These are phyloP conservation scores for Euphorbia lathyris DNA, from an alignment of 345 rosid genomes.

Conservation along the genomic window DNA sequence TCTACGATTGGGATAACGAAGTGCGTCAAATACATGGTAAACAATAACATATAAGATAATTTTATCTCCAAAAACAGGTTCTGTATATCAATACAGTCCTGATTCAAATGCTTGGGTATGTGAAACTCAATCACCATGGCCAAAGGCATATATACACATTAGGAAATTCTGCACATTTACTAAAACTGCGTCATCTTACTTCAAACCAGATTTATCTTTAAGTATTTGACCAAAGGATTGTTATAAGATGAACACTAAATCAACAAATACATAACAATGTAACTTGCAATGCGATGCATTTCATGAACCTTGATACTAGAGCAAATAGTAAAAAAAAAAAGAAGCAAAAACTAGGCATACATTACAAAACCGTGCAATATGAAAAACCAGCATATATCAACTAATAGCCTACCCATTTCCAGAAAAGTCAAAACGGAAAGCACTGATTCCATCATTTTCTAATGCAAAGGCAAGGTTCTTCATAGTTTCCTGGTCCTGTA, in stretches of 20 bases:
- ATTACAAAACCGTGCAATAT: neutral
- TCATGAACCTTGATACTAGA: neutral
- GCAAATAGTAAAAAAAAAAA: neutral
- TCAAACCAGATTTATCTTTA: too few relatives aligned
- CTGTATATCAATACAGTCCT: neutral
- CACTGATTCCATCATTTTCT: conserved; percentile 29
- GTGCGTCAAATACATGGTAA: neutral
- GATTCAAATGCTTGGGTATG: neutral
- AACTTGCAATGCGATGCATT: neutral
- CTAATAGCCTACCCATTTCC: conserved; percentile 27
- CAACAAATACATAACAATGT: neutral
- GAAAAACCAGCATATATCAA: neutral
- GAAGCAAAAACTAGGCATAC: neutral
- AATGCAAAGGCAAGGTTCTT: conserved; percentile 23
- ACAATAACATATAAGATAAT: too few relatives aligned
- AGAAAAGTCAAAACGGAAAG: conserved; percentile 32
- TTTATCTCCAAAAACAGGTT: neutral
- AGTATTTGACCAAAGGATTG: neutral
- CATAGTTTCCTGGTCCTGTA: conserved; percentile 18
- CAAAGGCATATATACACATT: too few relatives aligned
- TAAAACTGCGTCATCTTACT: neutral
- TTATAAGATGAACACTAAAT: neutral
- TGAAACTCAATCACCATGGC: neutral
- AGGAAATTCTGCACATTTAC: neutral
- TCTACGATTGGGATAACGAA: neutral